Evolutionary conservation across 2,329 filamentous ascomycete species (phyloP), one percentile per base, ranked within the genome.

Genomic region (Tothia fuscella): DNA sequence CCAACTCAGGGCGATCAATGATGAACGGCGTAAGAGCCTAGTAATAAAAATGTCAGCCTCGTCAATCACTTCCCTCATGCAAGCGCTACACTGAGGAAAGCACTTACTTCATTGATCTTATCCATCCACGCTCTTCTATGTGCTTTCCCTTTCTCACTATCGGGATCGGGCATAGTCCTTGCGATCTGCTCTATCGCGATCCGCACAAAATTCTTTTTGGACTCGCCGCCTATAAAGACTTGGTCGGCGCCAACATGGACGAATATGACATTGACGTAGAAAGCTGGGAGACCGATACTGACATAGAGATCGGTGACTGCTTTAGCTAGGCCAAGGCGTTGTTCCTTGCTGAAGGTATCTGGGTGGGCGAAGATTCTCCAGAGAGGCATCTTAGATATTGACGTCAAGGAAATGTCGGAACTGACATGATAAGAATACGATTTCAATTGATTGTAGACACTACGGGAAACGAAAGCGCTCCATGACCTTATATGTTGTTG

Each of bases 241-340:
- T 25, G 25, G 10, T 33, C 43, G 22, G 45, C 46, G 21, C 28
- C 29, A 14, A 50, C 29, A 14, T 44, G 31, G 9, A 51, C 33
- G 48, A 56, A 58, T 6, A 56, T 47, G 12, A 47, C 45, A 10
- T 54, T 49, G 34, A 56, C 53, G 42, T 58, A 57, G 47, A 58
- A 58, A 10, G 50, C 49, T 0, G 54, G 53, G 1, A 57, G 48
- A 9, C 53, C 51, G 7, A 19, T 9, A 9, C 31, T 16, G 14
- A 46, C 46, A 35, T 56, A 57, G 9, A 53, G 41, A 3, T 51
- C 46, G 2, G 56, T 58, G 25, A 56, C 50, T 34, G 49, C 49
- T 33, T 49, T 17, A 25, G 47, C 49, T 10, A 40, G 9, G 25
- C 37, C 37, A 7, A 7, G 6, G 10, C 26, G 9, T 20, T 40